Conservation (phyloP, 208 protist species). For the Angomonas ambiguus region DNA sequence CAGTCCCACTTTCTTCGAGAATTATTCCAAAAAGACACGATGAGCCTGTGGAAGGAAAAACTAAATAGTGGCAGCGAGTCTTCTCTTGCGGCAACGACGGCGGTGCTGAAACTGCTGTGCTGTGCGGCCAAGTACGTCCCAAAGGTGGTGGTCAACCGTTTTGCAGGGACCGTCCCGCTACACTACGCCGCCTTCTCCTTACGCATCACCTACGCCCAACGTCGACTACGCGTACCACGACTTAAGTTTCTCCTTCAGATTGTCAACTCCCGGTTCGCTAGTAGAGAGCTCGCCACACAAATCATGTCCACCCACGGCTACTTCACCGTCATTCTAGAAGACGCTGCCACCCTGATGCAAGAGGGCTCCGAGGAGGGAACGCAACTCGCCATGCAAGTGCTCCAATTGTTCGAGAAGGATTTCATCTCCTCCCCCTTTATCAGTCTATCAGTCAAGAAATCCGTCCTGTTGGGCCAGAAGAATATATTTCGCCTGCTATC, state of each 20-base stretch:
- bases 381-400: conserved; percentile 31
- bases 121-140: conserved; percentile 49
- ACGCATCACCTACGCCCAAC: conserved; percentile 76
- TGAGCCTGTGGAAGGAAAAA: conserved; percentile 39
- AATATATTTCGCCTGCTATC: conserved; percentile 80
- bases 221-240: conserved; percentile 60
- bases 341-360: conserved; percentile 78
- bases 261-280: conserved; percentile 27
- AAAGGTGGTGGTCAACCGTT: conserved; percentile 62
- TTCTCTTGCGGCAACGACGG: conserved; percentile 31
- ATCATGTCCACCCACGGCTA: conserved; percentile 73
- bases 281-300: conserved; percentile 26
- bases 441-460: conserved; percentile 43
- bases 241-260: conserved; percentile 70
- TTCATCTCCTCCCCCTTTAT: conserved; percentile 58
- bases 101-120: conserved; percentile 60
- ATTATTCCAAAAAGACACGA: conserved; percentile 55
- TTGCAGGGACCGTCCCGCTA: conserved; percentile 64
- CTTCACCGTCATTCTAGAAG: conserved; percentile 79
- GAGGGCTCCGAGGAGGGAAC: conserved; percentile 67
- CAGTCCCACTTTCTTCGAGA: conserved; percentile 32
- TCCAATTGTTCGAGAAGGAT: conserved; percentile 53
- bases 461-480: conserved; percentile 68
- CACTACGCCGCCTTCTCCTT: conserved; percentile 62
- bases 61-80: conserved; percentile 50